These are phyloP conservation scores for Schrenkiella parvula DNA, from an alignment of 345 rosid species.

Conservation along the genomic window DNA sequence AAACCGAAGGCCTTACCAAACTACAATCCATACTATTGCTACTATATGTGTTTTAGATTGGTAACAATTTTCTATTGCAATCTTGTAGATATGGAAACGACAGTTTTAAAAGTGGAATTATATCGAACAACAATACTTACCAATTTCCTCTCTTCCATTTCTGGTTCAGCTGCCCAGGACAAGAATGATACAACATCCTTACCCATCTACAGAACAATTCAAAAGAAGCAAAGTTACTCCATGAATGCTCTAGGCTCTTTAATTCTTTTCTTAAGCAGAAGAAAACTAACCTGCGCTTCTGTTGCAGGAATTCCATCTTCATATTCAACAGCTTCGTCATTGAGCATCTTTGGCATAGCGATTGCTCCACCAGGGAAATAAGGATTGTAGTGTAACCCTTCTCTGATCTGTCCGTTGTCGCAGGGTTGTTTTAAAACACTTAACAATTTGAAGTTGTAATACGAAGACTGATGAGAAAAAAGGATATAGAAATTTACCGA, in stretches of 20 bases:
- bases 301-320: conserved; percentile 96
- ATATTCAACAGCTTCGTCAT: conserved; percentile 91
- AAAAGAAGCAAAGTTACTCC: neutral
- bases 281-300: conserved; percentile 73
- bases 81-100: neutral
- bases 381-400: conserved; percentile 91
- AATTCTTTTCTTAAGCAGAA: neutral
- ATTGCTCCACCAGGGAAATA: conserved; percentile 98
- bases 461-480: neutral
- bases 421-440: neutral
- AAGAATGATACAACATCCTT: conserved; percentile 90
- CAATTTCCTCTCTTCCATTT: conserved; percentile 98
- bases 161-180: conserved; percentile 98
- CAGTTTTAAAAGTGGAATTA: neutral
- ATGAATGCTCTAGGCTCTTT: neutral
- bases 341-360: conserved; percentile 99
- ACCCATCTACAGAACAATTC: conserved; percentile 66
- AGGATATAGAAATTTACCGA: conserved; percentile 40
- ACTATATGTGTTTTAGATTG: neutral
- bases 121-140: conserved; percentile 33
- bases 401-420: conserved; percentile 56
- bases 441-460: neutral
- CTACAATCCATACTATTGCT: neutral
- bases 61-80: neutral
- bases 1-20: neutral